Evolutionary conservation across 2,329 filamentous ascomycete species (phyloP), one percentile per base, ranked within the genome.

Genomic region (Anisogramma anomala): DNA sequence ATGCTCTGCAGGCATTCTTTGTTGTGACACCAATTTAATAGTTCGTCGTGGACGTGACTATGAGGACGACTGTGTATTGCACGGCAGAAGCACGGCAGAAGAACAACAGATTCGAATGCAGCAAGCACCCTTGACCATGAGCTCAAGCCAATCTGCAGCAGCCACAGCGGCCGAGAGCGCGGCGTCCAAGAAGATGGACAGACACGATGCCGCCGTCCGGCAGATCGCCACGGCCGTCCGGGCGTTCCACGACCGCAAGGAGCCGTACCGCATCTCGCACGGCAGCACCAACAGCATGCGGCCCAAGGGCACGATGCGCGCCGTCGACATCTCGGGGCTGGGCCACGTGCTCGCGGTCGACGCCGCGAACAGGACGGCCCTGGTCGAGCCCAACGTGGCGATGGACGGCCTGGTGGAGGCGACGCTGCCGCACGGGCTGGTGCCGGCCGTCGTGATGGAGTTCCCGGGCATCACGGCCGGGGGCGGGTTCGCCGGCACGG

Each of bases 201-300:
- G 64, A 48, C 71, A 75, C 58, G 58, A 56, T 36, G 58, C 66
- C 36, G 59, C 67, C 38, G 69, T 75, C 37, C 54, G 59, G 45
- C 58, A 62, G 25, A 68, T 74, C 47, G 63, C 71, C 28, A 49
- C 61, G 14, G 58, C 67, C 5, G 67, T 73, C 39, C 63, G 65
- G 44, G 52, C 58, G 53, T 68, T 67, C 58, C 72, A 68, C 54
- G 60, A 65, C 45, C 58, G 62, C 35, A 57, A 60, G 36, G 61
- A 68, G 55, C 72, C 79, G 17, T 87, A 82, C 65, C 75, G 82
- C 47, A 84, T 87, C 63, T 78, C 71, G 57, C 82, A 87, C 65
- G 83, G 82, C 51, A 79, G 77, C 28, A 86, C 82, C 40, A 87
- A 87, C 65, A 81, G 74, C 55, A 87, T 83, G 34, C 76, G 71